Conservation (phyloP, 176 grass and related monocot genomes). For the Cenchrus purpureus region DNA sequence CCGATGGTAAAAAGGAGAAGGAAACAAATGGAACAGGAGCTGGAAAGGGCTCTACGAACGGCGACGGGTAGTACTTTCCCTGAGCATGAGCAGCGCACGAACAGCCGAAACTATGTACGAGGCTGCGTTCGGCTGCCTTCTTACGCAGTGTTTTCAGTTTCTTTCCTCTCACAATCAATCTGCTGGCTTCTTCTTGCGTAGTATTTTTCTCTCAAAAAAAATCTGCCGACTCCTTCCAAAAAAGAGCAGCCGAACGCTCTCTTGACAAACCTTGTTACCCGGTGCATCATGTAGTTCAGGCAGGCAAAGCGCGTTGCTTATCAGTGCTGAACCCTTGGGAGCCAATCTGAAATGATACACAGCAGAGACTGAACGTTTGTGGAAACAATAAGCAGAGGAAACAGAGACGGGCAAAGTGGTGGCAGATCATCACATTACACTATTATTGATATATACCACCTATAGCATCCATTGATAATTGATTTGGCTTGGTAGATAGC, state of each 20-base stretch:
- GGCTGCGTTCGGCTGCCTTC: too few species aligned
- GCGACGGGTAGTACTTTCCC: neutral
- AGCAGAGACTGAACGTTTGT: neutral
- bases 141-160: too few species aligned
- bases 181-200: too few species aligned
- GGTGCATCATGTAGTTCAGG: constrained; percentile 20
- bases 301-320: neutral
- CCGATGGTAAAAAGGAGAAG: neutral
- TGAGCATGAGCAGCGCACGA: neutral
- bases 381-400: neutral
- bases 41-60: neutral
- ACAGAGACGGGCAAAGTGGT: neutral
- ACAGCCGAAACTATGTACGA: neutral
- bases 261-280: neutral
- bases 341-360: constrained; percentile 30
- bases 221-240: too few species aligned
- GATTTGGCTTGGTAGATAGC: neutral
- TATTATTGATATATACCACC: neutral
- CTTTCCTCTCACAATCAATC: too few species aligned
- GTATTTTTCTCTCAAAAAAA: too few species aligned
- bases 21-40: neutral
- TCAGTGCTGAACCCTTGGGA: neutral
- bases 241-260: too few species aligned
- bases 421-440: neutral
- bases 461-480: neutral